A percentile compares a stretch with the other conserved stretches of the same genome.
Evolutionary conservation across 2,329 filamentous ascomycete species (phyloP).

Genomic region (Pseudofabraea citricarpa): DNA sequence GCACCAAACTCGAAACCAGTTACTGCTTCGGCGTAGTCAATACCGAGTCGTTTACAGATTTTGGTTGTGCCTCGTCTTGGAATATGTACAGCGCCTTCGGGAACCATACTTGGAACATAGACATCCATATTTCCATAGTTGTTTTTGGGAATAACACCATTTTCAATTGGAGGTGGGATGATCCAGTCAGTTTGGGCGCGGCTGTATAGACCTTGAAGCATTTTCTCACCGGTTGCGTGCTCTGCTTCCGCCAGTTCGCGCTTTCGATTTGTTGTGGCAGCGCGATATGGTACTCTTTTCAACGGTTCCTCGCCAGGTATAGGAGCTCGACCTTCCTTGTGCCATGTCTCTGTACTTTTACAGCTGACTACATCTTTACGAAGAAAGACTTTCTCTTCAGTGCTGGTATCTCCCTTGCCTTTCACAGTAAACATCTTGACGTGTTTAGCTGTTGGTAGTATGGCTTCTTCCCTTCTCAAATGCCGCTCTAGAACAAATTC

Average conservation of each 20-base stretch:
- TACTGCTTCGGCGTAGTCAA: slow-evolving; percentile 91
- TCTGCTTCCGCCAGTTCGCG: slow-evolving; percentile 86
- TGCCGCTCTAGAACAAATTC: slow-evolving; percentile 85
- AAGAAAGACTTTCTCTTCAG: slow-evolving; percentile 75
- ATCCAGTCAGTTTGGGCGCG: slow-evolving; percentile 91
- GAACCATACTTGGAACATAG: slow-evolving; percentile 91
- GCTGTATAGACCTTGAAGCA: slow-evolving; percentile 81
- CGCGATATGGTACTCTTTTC: slow-evolving; percentile 85
- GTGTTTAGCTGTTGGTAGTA: slow-evolving; percentile 62
- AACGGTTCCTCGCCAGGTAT: slow-evolving; percentile 66
- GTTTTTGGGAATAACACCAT: slow-evolving; percentile 90
- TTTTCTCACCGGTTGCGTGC: slow-evolving; percentile 70
- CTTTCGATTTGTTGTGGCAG: slow-evolving; percentile 81
- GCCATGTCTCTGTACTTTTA: slow-evolving; percentile 94
- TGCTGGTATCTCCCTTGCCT: slow-evolving; percentile 67
- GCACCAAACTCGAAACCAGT: slow-evolving; percentile 96
- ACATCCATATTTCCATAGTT: slow-evolving; percentile 95
- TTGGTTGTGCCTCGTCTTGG: slow-evolving; percentile 71
- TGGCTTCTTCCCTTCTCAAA: slow-evolving; percentile 85
- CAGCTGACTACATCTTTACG: slow-evolving; percentile 78
- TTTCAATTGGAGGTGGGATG: slow-evolving; percentile 77
- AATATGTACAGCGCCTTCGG: slow-evolving; percentile 76
- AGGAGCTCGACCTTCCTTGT: slow-evolving; percentile 86
- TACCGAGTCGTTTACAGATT: slow-evolving; percentile 76
- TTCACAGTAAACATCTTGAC: slow-evolving; percentile 71